Conservation (phyloP, 2,329 filamentous ascomycete genomes). For the Phoma sp. region DNA sequence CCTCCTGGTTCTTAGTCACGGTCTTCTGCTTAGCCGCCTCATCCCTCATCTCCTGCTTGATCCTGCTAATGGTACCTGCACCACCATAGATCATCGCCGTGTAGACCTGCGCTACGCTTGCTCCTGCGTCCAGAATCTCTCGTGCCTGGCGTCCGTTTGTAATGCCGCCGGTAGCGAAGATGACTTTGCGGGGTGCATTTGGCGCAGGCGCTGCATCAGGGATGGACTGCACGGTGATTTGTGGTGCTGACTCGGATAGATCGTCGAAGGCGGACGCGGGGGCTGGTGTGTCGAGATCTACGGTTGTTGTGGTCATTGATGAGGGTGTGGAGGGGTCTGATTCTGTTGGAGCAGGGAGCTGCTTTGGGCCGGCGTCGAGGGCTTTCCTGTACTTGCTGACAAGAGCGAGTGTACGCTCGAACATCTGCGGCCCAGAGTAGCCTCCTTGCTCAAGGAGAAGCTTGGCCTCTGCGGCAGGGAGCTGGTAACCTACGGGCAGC, state of each 20-base stretch:
- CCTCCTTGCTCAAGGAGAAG: constrained; percentile 80
- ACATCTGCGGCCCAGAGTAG: constrained; percentile 90
- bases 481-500: constrained; percentile 68
- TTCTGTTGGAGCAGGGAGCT: constrained; percentile 16
- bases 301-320: constrained; percentile 24
- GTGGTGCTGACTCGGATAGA: constrained; percentile 38
- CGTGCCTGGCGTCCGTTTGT: constrained; percentile 85
- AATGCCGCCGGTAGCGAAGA: constrained; percentile 94
- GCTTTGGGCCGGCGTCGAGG: constrained; percentile 54
- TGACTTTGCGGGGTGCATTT: constrained; percentile 66
- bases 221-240: constrained; percentile 25
- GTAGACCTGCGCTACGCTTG: constrained; percentile 90
- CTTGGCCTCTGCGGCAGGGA: constrained; percentile 70
- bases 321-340: constrained; percentile 6
- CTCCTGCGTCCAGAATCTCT: constrained; percentile 83
- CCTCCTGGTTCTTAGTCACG: constrained; percentile 21
- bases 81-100: constrained; percentile 74
- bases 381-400: constrained; percentile 76
- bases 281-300: constrained; percentile 26
- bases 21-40: constrained; percentile 38
- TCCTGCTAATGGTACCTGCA: constrained; percentile 63
- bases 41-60: constrained; percentile 59
- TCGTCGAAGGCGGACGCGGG: constrained; percentile 40
- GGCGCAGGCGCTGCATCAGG: constrained; percentile 34
- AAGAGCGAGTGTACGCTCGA: constrained; percentile 76